phyloP scores from a whole-genome alignment of 83 land plant genomes.

The Larix sibirica region DNA sequence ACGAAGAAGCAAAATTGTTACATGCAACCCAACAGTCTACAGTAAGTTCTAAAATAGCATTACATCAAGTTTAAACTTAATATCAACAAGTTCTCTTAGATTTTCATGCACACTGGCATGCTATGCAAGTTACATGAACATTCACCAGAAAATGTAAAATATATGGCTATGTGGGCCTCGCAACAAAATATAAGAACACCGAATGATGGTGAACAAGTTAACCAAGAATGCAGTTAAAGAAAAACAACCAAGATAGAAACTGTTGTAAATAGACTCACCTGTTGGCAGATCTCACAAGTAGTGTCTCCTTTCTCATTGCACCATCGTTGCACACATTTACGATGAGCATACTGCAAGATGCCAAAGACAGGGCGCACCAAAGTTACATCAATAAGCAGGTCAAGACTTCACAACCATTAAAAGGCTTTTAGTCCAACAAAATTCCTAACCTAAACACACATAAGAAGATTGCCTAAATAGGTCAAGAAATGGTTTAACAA shows the following conservation, averaged over 20 bases:
- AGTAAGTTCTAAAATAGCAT: neutral
- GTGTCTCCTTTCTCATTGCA: constrained; percentile 78
- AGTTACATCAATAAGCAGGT: neutral
- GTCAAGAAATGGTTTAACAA: neutral
- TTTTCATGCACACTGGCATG: too few species aligned
- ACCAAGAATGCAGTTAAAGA: neutral
- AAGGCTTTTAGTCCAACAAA: neutral
- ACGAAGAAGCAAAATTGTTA: neutral
- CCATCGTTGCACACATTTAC: constrained; percentile 74
- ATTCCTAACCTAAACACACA: neutral
- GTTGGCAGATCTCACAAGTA: constrained; percentile 41
- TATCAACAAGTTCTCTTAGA: neutral
- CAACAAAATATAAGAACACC: neutral
- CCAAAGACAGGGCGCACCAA: neutral
- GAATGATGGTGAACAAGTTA: neutral
- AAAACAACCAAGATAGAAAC: neutral
- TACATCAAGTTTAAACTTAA: neutral
- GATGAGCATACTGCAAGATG: constrained; percentile 65
- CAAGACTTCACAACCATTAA: neutral
- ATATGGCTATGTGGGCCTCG: neutral
- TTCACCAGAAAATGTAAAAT: neutral
- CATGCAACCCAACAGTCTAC: neutral
- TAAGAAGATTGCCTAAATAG: neutral
- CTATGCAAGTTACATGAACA: neutral
- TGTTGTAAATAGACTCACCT: constrained; percentile 27